phyloP scores from a whole-genome alignment of 2,329 filamentous ascomycete species.

The Paraconiothyrium sp. region DNA sequence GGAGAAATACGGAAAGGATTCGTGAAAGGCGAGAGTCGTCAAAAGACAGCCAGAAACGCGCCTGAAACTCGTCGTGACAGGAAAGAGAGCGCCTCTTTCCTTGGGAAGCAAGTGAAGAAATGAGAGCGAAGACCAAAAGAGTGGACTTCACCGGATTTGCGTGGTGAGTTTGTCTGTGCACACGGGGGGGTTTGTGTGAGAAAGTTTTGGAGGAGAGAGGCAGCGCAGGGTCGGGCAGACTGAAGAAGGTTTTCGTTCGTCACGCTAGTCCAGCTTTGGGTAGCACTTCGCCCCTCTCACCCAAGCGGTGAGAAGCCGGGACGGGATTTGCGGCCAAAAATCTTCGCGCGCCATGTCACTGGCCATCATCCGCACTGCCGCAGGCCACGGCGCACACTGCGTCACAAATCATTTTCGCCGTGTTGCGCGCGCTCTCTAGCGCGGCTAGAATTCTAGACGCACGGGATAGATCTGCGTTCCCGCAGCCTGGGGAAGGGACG shows the following conservation, averaged over 20 bases:
- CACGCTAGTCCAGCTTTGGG: slow-evolving; percentile 25
- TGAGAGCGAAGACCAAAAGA: slow-evolving; percentile 54
- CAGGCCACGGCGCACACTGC: slow-evolving; percentile 9
- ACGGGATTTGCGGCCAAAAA: slow-evolving; percentile 23
- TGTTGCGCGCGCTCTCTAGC: slow-evolving; percentile 10
- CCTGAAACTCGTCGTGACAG: slow-evolving; percentile 51
- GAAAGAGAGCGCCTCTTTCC: slow-evolving; percentile 50
- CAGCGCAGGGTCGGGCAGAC: slow-evolving; percentile 16
- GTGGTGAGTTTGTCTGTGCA: slow-evolving; percentile 39
- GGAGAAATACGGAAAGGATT: slow-evolving; percentile 40
- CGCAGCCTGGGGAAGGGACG: slow-evolving; percentile 15
- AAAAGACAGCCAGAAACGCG: slow-evolving; percentile 51
- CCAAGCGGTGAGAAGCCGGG: slow-evolving; percentile 32
- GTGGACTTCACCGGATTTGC: slow-evolving; percentile 50
- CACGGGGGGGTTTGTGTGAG: slow-evolving; percentile 43
- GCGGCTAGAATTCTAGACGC: slow-evolving; percentile 16
- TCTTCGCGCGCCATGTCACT: slow-evolving; percentile 22
- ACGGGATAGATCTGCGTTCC: slow-evolving; percentile 19
- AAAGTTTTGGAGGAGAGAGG: slow-evolving; percentile 34
- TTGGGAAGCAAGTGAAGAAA: slow-evolving; percentile 50
- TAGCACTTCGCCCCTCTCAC: slow-evolving; percentile 19
- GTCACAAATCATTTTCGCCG: slow-evolving; percentile 7
- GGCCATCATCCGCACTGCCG: slow-evolving; percentile 15
- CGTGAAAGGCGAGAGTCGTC: slow-evolving; percentile 41
- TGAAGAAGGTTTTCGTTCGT: slow-evolving; percentile 29